A percentile compares a stretch with the other conserved stretches of the same genome.
Evolutionary conservation across 495 filamentous ascomycete species (phyloP).

Genomic region (Cudoniella acicularis): DNA sequence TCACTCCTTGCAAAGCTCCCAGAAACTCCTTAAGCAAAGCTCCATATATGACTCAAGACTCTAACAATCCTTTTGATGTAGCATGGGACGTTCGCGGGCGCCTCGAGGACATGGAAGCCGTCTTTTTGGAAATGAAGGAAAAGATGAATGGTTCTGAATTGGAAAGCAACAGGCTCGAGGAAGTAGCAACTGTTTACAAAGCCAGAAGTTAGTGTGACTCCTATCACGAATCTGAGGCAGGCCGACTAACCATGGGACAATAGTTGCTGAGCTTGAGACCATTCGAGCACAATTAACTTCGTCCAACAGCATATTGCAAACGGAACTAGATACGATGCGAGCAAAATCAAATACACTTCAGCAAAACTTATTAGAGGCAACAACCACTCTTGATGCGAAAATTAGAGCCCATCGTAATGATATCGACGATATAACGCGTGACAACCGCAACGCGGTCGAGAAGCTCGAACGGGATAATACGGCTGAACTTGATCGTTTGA

Average conservation of each 20-base stretch:
- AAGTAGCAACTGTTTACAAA: constrained; percentile 67
- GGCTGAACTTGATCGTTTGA: constrained; percentile 23
- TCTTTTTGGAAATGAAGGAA: constrained; percentile 56
- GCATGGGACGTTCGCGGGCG: constrained; percentile 60
- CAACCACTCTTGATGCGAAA: constrained; percentile 48
- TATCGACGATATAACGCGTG: constrained; percentile 34
- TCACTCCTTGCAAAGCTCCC: constrained; percentile 30
- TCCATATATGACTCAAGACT: constrained; percentile 66
- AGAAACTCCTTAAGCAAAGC: constrained; percentile 34
- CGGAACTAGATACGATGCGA: constrained; percentile 46
- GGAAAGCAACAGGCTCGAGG: constrained; percentile 61
- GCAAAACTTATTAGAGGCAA: constrained; percentile 34
- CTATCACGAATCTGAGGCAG: no score
- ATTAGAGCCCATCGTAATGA: constrained; percentile 45
- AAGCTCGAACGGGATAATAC: constrained; percentile 19
- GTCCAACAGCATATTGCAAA: constrained; percentile 25
- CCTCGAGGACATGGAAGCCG: constrained; percentile 60
- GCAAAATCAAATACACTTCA: constrained; percentile 41
- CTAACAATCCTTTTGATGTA: constrained; percentile 55
- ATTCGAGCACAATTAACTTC: constrained; percentile 48
- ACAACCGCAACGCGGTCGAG: constrained; percentile 21
- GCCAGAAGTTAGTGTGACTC: constrained; percentile 68
- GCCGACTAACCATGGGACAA: no score
- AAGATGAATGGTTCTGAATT: constrained; percentile 58
- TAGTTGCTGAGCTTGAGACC: constrained; percentile 66